These are phyloP conservation scores for Batkoa obscura DNA, from an alignment of 371 early-diverging fungal species.

Conservation along the genomic window DNA sequence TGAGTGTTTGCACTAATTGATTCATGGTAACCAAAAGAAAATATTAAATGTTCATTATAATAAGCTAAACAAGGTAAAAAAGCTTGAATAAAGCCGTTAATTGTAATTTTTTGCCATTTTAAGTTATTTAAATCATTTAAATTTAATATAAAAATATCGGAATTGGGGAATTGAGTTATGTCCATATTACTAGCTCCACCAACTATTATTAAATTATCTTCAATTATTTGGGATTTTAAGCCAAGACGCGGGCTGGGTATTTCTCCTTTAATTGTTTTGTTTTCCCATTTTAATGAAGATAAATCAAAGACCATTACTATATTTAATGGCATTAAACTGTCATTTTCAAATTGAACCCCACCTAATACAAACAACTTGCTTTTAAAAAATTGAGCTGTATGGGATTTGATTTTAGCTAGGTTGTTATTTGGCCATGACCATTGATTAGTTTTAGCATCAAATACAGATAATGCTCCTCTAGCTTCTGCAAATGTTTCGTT, in stretches of 20 bases:
- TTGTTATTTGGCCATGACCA: neutral
- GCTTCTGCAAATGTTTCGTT: neutral
- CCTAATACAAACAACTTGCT: too few species aligned
- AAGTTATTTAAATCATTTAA: neutral
- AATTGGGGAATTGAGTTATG: neutral
- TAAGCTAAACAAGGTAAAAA: neutral
- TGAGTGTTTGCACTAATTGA: neutral
- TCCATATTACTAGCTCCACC: neutral
- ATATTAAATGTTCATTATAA: neutral
- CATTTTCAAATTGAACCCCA: too few species aligned
- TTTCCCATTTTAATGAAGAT: neutral
- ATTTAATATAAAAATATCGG: neutral
- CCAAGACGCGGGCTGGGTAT: neutral
- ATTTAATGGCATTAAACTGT: neutral
- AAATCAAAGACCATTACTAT: neutral
- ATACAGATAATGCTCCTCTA: neutral
- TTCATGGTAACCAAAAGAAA: neutral
- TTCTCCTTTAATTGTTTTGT: neutral
- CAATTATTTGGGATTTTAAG: neutral
- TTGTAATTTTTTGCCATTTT: neutral
- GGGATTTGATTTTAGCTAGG: too few species aligned
- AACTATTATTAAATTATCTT: neutral
- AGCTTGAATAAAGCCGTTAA: neutral
- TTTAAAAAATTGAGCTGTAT: too few species aligned
- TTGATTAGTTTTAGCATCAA: neutral